Conservation (phyloP, 345 rosid genomes). For the Populus simonii region DNA sequence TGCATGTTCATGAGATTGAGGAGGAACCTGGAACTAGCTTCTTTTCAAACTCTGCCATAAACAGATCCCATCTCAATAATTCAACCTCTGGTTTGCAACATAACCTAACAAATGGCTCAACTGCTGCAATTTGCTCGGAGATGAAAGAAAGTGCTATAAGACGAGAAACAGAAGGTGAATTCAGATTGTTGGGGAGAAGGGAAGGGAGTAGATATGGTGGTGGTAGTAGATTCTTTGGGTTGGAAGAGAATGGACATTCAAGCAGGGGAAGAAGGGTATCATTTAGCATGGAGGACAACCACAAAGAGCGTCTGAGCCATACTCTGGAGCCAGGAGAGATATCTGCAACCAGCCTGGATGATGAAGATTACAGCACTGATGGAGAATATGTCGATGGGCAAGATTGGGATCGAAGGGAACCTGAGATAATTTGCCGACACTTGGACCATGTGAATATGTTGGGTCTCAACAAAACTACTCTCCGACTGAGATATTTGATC, state of each 20-base stretch:
- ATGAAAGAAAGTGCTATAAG: constrained; percentile 93
- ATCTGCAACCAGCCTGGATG: constrained; percentile 59
- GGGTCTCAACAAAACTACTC: constrained; percentile 92
- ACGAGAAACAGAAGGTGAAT: constrained; percentile 99
- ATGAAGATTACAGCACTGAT: constrained; percentile 69
- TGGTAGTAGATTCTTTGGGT: constrained; percentile 69
- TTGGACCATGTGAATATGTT: constrained; percentile 88
- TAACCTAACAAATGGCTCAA: constrained; percentile 47
- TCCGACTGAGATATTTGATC: constrained; percentile 72
- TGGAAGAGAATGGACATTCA: constrained; percentile 72
- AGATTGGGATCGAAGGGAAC: constrained; percentile 82
- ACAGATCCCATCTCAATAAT: constrained; percentile 31
- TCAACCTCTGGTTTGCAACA: constrained; percentile 27
- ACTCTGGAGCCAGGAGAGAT: constrained; percentile 59
- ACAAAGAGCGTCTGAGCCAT: constrained; percentile 39
- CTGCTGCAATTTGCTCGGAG: constrained; percentile 47
- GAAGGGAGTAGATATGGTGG: constrained; percentile 66
- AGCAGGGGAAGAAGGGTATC: constrained; percentile 90
- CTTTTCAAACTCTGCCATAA: constrained; percentile 21
- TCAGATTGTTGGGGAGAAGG: constrained; percentile 85
- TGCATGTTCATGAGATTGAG: constrained; percentile 56
- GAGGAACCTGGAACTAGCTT: constrained; percentile 54
- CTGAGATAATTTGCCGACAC: constrained; percentile 75
- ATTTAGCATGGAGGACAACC: constrained; percentile 74
- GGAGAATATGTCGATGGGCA: constrained; percentile 70